Base-by-base conservation (phyloP, 108 stramenopile species). In the Skeletonema marinoi region DNA sequence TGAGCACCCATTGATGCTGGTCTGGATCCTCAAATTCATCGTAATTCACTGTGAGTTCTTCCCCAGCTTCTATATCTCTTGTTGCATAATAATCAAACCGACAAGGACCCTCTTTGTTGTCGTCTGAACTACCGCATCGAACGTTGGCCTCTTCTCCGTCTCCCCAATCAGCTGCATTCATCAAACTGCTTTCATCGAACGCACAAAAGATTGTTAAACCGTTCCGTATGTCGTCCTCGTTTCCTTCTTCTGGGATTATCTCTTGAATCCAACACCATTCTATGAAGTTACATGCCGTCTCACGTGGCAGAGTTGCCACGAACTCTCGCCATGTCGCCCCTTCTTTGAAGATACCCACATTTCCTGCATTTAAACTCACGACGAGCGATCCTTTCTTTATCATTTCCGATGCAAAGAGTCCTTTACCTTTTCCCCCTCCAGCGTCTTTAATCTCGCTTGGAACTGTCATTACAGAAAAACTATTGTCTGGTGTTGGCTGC, bases 31-130 rank as follows among this genome's bases (percentile, higher is more conserved):
- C 39, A 41, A 41, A 41, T 12, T 84, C 58, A n/a, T 90, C 90
- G 62, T 93, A 93, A 50, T 76, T 71, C 8, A 89, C 88, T 62
- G 87, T 84, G n/a, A 93, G 84, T 74, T 93, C 93, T 14, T 73
- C 66, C 19, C 93, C 93, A 21, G 88, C 81, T 16, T 61, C 66
- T 25, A 91, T 73, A 12, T 62, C 50, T 30, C 35, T 61, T 10
- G 71, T 38, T 9, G 87, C 65, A 68, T 81, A 74, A 38, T 81
- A 74, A 69, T 74, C 73, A 41, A 70, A 81, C 25, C 67, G 54
- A 32, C 80, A 81, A 19, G 68, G 73, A 12, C 80, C 73, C 73
- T 73, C 70, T 8, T 70, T 56, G 32, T 68, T 12, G 10, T 41
- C 39, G 36, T 36, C 8, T 8, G 36, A 6, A 36, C 63, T 44